Base-by-base conservation (phyloP, 1,284 basidiomycete genomes). In the Cryptococcus jaspeensis region DNA sequence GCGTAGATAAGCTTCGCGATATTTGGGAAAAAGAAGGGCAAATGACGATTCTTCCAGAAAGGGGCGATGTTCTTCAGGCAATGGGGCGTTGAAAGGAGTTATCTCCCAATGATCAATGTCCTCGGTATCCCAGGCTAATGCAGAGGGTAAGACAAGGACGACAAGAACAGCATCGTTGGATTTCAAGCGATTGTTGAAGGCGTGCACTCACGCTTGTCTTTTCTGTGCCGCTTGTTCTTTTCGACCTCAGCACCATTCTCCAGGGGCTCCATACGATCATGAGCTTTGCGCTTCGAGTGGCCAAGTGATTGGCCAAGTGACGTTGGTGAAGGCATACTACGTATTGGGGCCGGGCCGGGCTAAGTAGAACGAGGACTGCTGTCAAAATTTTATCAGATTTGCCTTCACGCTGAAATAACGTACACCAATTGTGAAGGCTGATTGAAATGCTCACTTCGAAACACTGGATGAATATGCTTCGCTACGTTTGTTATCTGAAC, bases 71-170 rank as follows among this genome's bases (percentile, higher is more conserved):
- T 56, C 36, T 18, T 57, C 57, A 0, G 87, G 87, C 7, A 82
- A 85, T 66, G 87, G 87, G 3, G 82, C 79, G 53, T 82, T 78
- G 79, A 98, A 95, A 16, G 85, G 77, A 20, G 93, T 88, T 42
- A 96, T 80, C 78, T 90, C 92, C 95, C 95, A 97, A 88, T 98
- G 95, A 81, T 99, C 91, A 76, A 98, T 92, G 68, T 97, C 92
- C 73, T 98, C 94, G 46, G 93, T 96, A 77, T 99, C 95, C 96
- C 95, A 99, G 69, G 92, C 92, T 94, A 70, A 62, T 42, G 16
- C 15, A 23, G 15, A 23, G 16, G 12, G 22, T 9, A 2, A 18
- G 41, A 23, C 25, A 23, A 16, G 22, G 5, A 38, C 5, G 25
- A 41, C 15, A 35, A 45, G 50, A 20, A 23, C 15, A 7, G 32